Base-by-base conservation (phyloP, 1,284 basidiomycete genomes). In the Pyrrhoderma noxium region DNA sequence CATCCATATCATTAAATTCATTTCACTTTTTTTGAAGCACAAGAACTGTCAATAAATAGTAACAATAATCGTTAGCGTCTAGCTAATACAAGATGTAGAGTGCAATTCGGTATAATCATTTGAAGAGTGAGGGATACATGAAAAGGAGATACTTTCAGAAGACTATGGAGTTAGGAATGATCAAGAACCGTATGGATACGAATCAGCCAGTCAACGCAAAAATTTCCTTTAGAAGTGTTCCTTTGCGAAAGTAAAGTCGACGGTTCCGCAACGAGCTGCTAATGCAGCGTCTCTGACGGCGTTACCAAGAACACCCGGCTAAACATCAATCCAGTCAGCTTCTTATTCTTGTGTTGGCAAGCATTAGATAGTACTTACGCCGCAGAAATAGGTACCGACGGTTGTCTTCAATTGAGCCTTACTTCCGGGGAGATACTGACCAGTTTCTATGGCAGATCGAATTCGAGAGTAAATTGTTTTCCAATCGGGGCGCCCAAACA, bases 401-500 rank as follows among this genome's bases (percentile, higher is more conserved):
- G 77, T 88, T 41, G 85, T 90, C 69, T 80, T 88, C 46, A 91
- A 68, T 58, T 87, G 85, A 7, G 83, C 75, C 56, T 82, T 84
- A 58, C 75, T 75, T 35, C 89, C 88, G 14, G 86, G 81, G 36
- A 93, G 70, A 64, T 92, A 93, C 53, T 79, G 78, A 14, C 89
- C 89, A 35, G 70, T 67, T 65, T 92, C 86, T 60, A 94, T 87
- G 2, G 84, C 82, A 57, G 77, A 74, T 57, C 75, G 76, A 65
- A 93, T 79, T 53, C 77, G 75, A 16, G 71, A 67, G 63, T 89
- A 93, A 62, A 94, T 86, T 41, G 74, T 67, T 64, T 80, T 81
- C 82, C 88, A 94, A 63, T 93, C 81, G 13, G 91, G 91, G 46
- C 91, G 83, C 21, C 92, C 90, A 63, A 88, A 94, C 74, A 85